A percentile compares a stretch with the other conserved stretches of the same genome.
phyloP scores from a whole-genome alignment of 2,329 filamentous ascomycete genomes.

The Purpureocillium lavendulum region DNA sequence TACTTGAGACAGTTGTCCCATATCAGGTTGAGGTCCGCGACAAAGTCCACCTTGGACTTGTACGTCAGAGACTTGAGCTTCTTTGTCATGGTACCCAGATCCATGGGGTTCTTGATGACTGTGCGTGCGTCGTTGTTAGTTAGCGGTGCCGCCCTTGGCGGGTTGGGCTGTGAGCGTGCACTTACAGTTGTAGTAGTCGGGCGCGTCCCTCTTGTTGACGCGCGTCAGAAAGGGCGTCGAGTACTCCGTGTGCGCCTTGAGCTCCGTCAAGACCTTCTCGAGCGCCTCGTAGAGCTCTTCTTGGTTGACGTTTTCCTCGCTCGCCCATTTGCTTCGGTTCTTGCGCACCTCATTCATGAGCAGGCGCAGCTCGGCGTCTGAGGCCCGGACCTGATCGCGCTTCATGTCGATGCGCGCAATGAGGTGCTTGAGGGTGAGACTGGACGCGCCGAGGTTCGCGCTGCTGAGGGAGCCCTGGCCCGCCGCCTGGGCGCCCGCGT shows the following conservation, averaged over 20 bases:
- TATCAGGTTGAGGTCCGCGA: conserved; percentile 85
- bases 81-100: conserved; percentile 96
- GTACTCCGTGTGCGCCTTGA: conserved; percentile 96
- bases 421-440: conserved; percentile 90
- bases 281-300: conserved; percentile 95
- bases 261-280: conserved; percentile 92
- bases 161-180: conserved; percentile 10
- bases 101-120: conserved; percentile 97
- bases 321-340: conserved; percentile 98
- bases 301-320: conserved; percentile 93
- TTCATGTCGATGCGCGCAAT: conserved; percentile 94
- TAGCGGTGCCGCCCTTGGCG: conserved; percentile 6
- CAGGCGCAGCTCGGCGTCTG: conserved; percentile 83
- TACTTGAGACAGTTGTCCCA: conserved; percentile 97
- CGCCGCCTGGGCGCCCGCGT: conserved; percentile 42
- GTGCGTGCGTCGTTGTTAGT: conserved; percentile 14
- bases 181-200: conserved; percentile 88
- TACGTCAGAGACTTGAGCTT: conserved; percentile 77
- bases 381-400: conserved; percentile 80
- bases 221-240: conserved; percentile 90
- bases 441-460: conserved; percentile 91
- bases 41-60: conserved; percentile 90
- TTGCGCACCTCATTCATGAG: conserved; percentile 97
- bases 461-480: conserved; percentile 86
- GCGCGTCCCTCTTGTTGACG: conserved; percentile 94